Percentiles rank a stretch among this genome's conserved stretches.
phyloP scores from a whole-genome alignment of 345 rosid species.

The Boechera divaricarpa region DNA sequence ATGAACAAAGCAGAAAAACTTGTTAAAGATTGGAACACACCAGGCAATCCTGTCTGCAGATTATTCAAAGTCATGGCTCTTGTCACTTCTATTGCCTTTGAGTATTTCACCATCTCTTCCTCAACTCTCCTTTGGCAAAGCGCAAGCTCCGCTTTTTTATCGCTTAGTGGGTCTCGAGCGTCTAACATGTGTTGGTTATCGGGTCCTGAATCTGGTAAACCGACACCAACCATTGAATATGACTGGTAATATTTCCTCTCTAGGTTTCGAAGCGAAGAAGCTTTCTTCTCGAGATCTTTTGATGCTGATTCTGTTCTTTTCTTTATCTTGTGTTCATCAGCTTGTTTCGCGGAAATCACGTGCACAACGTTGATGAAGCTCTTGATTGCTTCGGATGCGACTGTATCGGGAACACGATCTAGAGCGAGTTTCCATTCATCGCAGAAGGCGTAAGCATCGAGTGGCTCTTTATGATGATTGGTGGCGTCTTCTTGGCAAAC shows the following conservation, averaged over 20 bases:
- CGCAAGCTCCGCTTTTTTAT: conserved; percentile 81
- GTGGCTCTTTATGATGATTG: conserved; percentile 44
- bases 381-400: conserved; percentile 96
- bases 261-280: conserved; percentile 73
- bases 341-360: conserved; percentile 72
- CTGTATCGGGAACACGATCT: conserved; percentile 92
- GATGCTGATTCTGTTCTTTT: conserved; percentile 79
- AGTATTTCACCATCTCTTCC: conserved; percentile 89
- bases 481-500: conserved; percentile 61
- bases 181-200: conserved; percentile 71
- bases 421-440: conserved; percentile 96
- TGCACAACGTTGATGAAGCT: conserved; percentile 85
- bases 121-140: conserved; percentile 81
- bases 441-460: conserved; percentile 65
- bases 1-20: conserved; percentile 81
- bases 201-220: conserved; percentile 69
- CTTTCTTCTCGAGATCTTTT: conserved; percentile 89
- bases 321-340: conserved; percentile 79
- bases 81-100: conserved; percentile 88
- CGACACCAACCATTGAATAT: conserved; percentile 86
- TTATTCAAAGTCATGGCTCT: conserved; percentile 89
- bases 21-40: conserved; percentile 89
- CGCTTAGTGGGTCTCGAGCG: conserved; percentile 83
- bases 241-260: conserved; percentile 93
- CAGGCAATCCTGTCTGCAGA: conserved; percentile 94